Conservation (phyloP, 495 filamentous ascomycete species). For the Evernia prunastri region DNA sequence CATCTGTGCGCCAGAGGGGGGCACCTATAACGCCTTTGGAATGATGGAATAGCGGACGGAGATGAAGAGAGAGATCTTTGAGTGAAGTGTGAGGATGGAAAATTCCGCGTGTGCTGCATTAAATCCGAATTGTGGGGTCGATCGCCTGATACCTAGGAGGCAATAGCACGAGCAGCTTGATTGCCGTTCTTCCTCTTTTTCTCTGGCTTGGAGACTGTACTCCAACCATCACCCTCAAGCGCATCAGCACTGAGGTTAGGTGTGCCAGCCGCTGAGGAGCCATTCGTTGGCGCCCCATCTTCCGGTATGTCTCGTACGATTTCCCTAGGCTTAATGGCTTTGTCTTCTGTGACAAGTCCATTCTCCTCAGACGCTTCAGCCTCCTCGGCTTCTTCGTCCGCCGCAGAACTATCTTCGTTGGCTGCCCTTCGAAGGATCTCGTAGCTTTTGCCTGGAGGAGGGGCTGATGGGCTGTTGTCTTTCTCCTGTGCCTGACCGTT, state of each 20-base stretch:
- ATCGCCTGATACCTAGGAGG: conserved; percentile 31
- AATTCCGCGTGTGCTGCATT: neutral
- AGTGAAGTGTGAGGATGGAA: neutral
- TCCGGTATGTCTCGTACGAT: conserved; percentile 33
- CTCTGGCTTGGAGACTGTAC: conserved; percentile 57
- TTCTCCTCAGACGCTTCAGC: conserved; percentile 30
- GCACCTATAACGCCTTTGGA: conserved; percentile 14
- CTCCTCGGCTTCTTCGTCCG: conserved; percentile 29
- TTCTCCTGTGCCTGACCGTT: conserved; percentile 30
- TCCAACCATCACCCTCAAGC: conserved; percentile 69
- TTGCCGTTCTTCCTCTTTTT: conserved; percentile 45
- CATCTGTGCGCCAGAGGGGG: neutral
- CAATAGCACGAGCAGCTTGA: conserved; percentile 42
- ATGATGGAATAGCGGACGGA: conserved; percentile 1
- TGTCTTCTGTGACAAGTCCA: conserved; percentile 34
- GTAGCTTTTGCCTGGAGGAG: conserved; percentile 43
- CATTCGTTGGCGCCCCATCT: conserved; percentile 31
- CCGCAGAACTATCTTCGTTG: conserved; percentile 39
- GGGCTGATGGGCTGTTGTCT: conserved; percentile 38
- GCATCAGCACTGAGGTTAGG: conserved; percentile 32
- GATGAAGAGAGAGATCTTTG: conserved; percentile 12
- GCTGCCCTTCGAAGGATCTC: conserved; percentile 49
- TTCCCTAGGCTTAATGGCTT: conserved; percentile 39
- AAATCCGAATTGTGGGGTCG: neutral
- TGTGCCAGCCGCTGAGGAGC: conserved; percentile 34